A percentile compares a stretch with the other conserved stretches of the same genome.
These are phyloP conservation scores for Datura wrightii DNA, from an alignment of 257 asterid species.

Conservation along the genomic window DNA sequence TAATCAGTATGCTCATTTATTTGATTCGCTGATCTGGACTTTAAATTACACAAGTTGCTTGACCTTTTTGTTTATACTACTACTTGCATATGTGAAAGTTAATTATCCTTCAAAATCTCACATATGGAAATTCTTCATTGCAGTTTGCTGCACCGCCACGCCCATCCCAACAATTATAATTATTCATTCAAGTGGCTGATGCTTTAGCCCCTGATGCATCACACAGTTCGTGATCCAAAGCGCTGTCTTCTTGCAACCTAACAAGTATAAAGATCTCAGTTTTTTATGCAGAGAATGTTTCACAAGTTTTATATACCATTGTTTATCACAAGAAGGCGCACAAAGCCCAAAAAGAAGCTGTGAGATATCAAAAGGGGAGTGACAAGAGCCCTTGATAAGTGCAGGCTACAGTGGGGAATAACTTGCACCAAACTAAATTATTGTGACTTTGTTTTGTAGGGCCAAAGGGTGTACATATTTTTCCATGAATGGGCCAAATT, in stretches of 20 bases:
- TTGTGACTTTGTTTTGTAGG: conserved; percentile 18
- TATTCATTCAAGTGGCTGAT: conserved; percentile 15
- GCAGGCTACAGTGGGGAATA: conserved; percentile 28
- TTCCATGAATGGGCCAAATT: conserved; percentile 44
- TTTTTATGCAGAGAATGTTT: conserved; percentile 7
- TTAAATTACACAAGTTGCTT: not conserved
- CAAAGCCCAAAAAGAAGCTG: conserved; percentile 28
- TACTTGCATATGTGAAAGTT: conserved; percentile 2
- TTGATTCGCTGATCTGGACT: not conserved
- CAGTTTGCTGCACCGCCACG: not conserved
- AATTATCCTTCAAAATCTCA: not conserved
- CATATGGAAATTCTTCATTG: not conserved
- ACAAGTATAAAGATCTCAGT: not conserved
- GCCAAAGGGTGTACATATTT: conserved; percentile 26
- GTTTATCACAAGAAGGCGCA: not conserved
- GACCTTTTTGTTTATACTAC: not conserved
- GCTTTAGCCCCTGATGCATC: not conserved
- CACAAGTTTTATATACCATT: conserved; percentile 3
- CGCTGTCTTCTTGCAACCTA: conserved; percentile 21
- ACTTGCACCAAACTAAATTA: conserved; percentile 32
- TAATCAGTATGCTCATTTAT: not conserved
- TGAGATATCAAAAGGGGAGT: conserved; percentile 25
- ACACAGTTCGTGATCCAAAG: not conserved
- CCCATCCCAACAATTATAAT: not conserved
- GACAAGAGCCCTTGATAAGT: conserved; percentile 39